Evolutionary conservation across 1,284 basidiomycete genomes (phyloP).

Genomic region (Puccinia triticina): DNA sequence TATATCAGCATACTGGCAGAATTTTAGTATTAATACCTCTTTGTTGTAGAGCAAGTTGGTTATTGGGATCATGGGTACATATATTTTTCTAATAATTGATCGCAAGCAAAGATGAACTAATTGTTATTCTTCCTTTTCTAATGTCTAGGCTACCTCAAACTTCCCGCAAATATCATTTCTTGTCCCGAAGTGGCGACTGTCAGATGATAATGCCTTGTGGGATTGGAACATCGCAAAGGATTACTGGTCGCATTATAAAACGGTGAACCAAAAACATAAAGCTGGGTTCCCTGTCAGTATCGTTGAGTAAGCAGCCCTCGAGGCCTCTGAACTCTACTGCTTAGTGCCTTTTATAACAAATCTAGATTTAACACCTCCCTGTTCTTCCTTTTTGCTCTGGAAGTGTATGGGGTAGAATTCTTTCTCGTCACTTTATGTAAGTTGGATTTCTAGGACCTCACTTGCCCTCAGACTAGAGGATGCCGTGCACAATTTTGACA

Average conservation of each 20-base stretch:
- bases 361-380: not conserved
- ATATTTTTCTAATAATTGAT: not conserved
- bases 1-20: not conserved
- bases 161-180: slow-evolving; percentile 37
- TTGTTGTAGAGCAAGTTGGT: slow-evolving; percentile 32
- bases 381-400: not conserved
- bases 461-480: not conserved
- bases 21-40: not conserved
- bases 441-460: not conserved
- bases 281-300: slow-evolving; percentile 45
- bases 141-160: slow-evolving; percentile 37
- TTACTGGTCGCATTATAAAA: slow-evolving; percentile 17
- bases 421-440: slow-evolving; percentile 49
- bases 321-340: not conserved
- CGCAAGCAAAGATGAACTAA: not conserved
- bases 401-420: slow-evolving; percentile 48
- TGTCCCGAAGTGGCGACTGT: slow-evolving; percentile 23
- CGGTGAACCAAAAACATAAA: slow-evolving; percentile 39
- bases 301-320: slow-evolving; percentile 33
- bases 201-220: slow-evolving; percentile 33
- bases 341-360: not conserved
- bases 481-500: not conserved
- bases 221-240: slow-evolving; percentile 49
- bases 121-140: not conserved
- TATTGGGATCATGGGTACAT: slow-evolving; percentile 39